Base-by-base conservation (phyloP, 805 yeast genomes). In the Jamesozyma jinghongensis region DNA sequence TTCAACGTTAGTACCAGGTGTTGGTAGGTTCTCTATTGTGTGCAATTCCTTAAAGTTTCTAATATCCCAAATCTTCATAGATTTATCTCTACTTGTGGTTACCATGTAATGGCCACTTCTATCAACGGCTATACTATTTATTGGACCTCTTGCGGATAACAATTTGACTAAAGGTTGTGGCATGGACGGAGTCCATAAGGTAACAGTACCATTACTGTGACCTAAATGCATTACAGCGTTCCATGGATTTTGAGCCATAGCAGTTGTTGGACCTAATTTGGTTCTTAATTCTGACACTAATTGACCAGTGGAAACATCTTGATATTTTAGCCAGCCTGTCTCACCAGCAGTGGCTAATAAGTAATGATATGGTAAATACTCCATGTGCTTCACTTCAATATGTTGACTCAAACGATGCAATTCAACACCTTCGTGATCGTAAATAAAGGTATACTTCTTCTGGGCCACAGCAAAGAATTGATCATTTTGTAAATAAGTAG, bases 381-480 rank as follows among this genome's bases (percentile, higher is more conserved):
- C 94, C 54, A 92, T 67, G 44, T 74, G 68, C 30, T 88, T 85
- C 20, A 81, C 81, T 51, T 88, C 97, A 22, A 86, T 70, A 60
- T 92, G 98, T 57, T 85, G 92, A 54, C 83, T 84, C 63, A 92
- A 70, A 54, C 94, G 76, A 64, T 92, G 99, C 44, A 92, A 66
- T 69, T 92, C 99, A 40, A 81, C 72, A 22, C 99, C 99, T 46
- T 80, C 77, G 49, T 81, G 80, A 62, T 92, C 96, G 61, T 92
- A 92, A 29, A 92, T 84, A 59, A 81, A 92, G 0, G 92, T 84
- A 62, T 90, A 85, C 61, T 86, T 88, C 65, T 87, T 88, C 65
- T 92, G 99, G 2, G 99, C 97, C 14, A 81, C 95, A 0, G 99
- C 99, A 66, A 85, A 87, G 62, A 70, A 87, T 62, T 87, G 96